These are phyloP conservation scores for Kodamaea kaohsiungensis DNA, from an alignment of 805 yeast species.

Conservation along the genomic window DNA sequence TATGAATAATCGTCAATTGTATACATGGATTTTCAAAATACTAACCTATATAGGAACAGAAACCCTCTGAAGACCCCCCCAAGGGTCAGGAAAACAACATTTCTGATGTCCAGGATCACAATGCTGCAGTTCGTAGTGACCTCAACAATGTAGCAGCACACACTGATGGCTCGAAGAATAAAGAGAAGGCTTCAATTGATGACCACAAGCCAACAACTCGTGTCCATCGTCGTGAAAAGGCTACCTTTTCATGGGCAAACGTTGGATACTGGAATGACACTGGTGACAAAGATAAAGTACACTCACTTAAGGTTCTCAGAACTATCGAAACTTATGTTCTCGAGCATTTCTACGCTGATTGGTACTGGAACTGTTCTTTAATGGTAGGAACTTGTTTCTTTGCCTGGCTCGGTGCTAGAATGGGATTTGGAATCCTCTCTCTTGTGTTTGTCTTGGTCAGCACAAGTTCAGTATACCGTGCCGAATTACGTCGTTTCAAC, in stretches of 20 bases:
- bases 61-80: constrained; percentile 5
- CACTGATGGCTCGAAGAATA: constrained; percentile 5
- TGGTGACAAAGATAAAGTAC: constrained; percentile 22
- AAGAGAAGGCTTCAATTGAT: not conserved
- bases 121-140: constrained; percentile 8
- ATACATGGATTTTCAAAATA: not conserved
- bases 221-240: constrained; percentile 10
- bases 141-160: constrained; percentile 3
- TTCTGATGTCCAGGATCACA: constrained; percentile 15
- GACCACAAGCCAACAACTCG: not conserved
- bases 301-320: constrained; percentile 26
- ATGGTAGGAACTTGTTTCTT: constrained; percentile 71
- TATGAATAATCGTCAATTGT: not conserved
- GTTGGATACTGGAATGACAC: constrained; percentile 41
- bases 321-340: constrained; percentile 57
- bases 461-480: constrained; percentile 65
- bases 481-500: constrained; percentile 75
- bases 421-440: constrained; percentile 66
- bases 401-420: constrained; percentile 65
- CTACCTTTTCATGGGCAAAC: constrained; percentile 43
- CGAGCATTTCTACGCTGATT: constrained; percentile 71
- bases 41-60: not conserved
- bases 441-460: constrained; percentile 58
- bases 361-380: constrained; percentile 67
- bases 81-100: constrained; percentile 10